Conservation (phyloP, 2,329 filamentous ascomycete species). For the Hypoxylon sp. region DNA sequence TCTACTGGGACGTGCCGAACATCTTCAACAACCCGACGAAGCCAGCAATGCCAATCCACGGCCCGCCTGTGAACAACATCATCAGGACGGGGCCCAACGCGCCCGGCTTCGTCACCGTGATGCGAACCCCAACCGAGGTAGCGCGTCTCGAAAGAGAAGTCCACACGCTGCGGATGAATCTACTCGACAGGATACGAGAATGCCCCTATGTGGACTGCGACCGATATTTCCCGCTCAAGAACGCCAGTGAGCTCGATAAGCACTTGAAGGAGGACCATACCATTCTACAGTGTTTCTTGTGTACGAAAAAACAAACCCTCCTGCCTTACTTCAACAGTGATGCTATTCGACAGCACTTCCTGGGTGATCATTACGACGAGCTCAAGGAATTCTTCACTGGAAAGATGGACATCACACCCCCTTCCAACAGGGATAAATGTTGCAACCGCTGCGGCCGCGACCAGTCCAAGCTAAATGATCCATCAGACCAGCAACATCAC, state of each 20-base stretch:
- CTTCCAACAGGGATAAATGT: neutral
- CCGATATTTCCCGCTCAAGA: conserved; percentile 45
- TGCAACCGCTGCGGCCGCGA: conserved; percentile 36
- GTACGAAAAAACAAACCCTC: conserved; percentile 41
- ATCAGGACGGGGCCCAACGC: conserved; percentile 47
- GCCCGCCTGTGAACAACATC: conserved; percentile 48
- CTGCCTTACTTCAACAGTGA: conserved; percentile 43
- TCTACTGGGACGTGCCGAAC: conserved; percentile 42
- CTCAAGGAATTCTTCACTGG: conserved; percentile 22
- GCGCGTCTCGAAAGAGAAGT: conserved; percentile 49
- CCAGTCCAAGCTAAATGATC: conserved; percentile 8
- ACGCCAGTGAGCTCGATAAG: conserved; percentile 44
- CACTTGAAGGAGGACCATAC: conserved; percentile 51
- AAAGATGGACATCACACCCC: too few relatives aligned
- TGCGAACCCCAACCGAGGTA: conserved; percentile 54
- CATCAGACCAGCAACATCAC: conserved; percentile 19
- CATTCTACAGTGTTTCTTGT: conserved; percentile 42
- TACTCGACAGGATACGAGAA: conserved; percentile 47
- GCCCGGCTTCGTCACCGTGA: conserved; percentile 49
- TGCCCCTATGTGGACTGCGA: conserved; percentile 53
- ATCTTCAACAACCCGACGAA: conserved; percentile 46
- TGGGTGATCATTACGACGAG: conserved; percentile 32
- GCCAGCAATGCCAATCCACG: conserved; percentile 49
- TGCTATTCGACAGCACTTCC: conserved; percentile 38
- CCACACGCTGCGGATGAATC: conserved; percentile 47